A percentile compares a stretch with the other conserved stretches of the same genome.
These are phyloP conservation scores for Coemansia javaensis DNA, from an alignment of 192 early-diverging fungal species.

Conservation along the genomic window DNA sequence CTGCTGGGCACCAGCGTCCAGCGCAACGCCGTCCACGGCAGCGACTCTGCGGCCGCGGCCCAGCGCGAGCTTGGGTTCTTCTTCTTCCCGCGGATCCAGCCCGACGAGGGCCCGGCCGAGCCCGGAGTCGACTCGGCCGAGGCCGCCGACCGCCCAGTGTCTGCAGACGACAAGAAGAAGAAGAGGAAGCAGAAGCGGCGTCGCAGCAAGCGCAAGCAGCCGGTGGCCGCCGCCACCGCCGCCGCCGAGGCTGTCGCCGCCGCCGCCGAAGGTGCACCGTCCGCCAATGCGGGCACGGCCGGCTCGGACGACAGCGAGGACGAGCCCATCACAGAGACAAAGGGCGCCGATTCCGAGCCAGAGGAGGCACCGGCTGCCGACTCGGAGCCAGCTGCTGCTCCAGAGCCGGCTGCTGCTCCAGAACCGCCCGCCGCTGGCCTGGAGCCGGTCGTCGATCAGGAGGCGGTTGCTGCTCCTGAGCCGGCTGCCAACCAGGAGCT, in stretches of 20 bases:
- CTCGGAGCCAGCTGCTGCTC: neutral
- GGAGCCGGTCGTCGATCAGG: constrained; percentile 5
- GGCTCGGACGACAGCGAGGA: neutral
- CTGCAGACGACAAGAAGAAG: constrained; percentile 14
- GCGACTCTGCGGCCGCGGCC: constrained; percentile 47
- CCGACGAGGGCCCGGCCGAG: constrained; percentile 2
- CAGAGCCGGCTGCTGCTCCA: neutral
- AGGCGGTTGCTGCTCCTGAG: constrained; percentile 10
- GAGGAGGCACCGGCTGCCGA: neutral
- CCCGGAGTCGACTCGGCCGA: too few species aligned
- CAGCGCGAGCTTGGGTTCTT: constrained; percentile 47
- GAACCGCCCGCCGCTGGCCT: neutral
- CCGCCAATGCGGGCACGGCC: constrained; percentile 46
- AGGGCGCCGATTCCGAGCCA: neutral
- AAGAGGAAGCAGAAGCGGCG: constrained; percentile 41
- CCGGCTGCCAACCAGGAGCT: too few species aligned
- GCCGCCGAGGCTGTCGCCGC: neutral
- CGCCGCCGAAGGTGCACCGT: neutral
- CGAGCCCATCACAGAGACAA: too few species aligned
- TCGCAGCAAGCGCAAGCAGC: constrained; percentile 43
- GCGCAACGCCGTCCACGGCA: constrained; percentile 57
- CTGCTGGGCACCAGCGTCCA: constrained; percentile 38
- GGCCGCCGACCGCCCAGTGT: too few species aligned
- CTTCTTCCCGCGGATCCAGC: constrained; percentile 36
- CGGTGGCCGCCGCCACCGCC: constrained; percentile 5